phyloP scores from a whole-genome alignment of 768 basidiomycete species.

The Boletus pseudo-olivaceus region DNA sequence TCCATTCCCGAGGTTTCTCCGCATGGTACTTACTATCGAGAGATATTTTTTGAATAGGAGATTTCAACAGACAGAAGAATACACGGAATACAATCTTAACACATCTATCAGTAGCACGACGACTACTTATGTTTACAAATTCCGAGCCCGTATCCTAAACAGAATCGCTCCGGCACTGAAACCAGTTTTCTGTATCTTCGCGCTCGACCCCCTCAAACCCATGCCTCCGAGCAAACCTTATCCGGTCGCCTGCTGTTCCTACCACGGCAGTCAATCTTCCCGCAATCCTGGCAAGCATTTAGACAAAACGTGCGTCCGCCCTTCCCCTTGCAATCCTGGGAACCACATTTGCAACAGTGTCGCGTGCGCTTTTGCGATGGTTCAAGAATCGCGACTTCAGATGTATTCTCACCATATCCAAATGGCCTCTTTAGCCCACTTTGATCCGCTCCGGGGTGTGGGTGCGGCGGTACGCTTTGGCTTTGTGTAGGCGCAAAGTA shows the following conservation, averaged over 20 bases:
- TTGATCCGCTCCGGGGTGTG: constrained; percentile 25
- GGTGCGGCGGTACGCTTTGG: constrained; percentile 21
- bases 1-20: no score
- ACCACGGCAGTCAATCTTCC: constrained; percentile 74
- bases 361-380: constrained; percentile 58
- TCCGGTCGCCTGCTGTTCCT: constrained; percentile 77
- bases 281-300: constrained; percentile 78
- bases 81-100: constrained; percentile 1
- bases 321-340: constrained; percentile 79
- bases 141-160: neutral
- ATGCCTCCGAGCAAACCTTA: constrained; percentile 64
- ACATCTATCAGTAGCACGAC: constrained; percentile 5
- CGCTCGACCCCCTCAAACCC: constrained; percentile 23
- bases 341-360: constrained; percentile 82
- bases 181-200: neutral
- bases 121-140: constrained; percentile 8
- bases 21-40: neutral
- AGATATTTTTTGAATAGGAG: neutral
- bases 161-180: neutral
- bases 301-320: constrained; percentile 71
- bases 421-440: constrained; percentile 28
- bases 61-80: neutral
- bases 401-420: constrained; percentile 24
- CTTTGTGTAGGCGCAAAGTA: constrained; percentile 28
- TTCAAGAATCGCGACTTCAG: constrained; percentile 32